Evolutionary conservation across 768 basidiomycete genomes (phyloP), one percentile per base, ranked within the genome.

Genomic region (Coprinellus micaceus): DNA sequence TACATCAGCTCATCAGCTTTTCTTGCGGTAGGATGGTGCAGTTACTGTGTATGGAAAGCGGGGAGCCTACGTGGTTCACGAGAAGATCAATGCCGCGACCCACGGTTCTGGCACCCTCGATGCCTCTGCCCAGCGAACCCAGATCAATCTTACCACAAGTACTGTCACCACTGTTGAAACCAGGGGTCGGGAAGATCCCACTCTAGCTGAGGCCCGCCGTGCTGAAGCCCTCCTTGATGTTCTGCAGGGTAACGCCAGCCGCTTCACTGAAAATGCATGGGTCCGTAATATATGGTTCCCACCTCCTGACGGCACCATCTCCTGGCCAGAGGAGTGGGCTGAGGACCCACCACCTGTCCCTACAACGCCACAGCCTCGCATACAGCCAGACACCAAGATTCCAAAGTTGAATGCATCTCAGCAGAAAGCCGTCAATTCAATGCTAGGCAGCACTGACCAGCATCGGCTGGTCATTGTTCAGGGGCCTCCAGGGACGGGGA

Each of bases 401-500:
- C 51, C 53, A 25, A 39, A 58, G 45, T 67, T 81, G 15, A 83
- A 82, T 63, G 13, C 61, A 24, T 82, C 81, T 19, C 82, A 83
- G 60, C 74, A 74, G 58, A 57, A 41, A 21, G 80, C 80, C 56
- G 74, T 82, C 26, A 74, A 81, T 33, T 64, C 70, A 1, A 82
- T 83, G 81, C 65, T 79, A 13, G 77, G 77, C 11, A 40, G 62
- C 2, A 51, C 60, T 9, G 67, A 75, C 56, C 53, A 65, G 3
- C 58, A 77, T 51, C 66, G 74, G 21, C 70, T 81, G 45, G 73
- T 73, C 5, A 66, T 82, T 21, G 64, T 83, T 22, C 80, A 81
- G 58, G 81, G 79, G 13, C 85, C 85, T 30, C 84, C 86, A 58
- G 86, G 86, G 1, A 86, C 85, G 54, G 87, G 87, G 19, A 89